These are phyloP conservation scores for Xanthoconium stramineum DNA, from an alignment of 768 basidiomycete genomes.

Conservation along the genomic window DNA sequence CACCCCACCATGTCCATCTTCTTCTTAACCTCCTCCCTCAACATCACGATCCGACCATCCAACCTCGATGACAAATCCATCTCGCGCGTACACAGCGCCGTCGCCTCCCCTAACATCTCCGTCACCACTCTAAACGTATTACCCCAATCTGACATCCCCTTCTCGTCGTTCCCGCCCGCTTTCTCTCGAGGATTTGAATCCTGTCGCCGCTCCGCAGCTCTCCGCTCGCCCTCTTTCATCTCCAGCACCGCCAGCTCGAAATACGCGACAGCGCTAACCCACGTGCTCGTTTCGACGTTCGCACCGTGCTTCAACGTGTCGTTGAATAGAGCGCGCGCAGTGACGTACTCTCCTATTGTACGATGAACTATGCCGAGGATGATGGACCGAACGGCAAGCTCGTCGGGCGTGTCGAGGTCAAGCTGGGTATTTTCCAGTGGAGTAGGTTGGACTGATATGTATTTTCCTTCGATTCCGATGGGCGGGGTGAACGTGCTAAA, in stretches of 20 bases:
- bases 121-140: conserved; percentile 45
- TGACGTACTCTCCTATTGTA: conserved; percentile 44
- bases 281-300: conserved; percentile 50
- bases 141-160: conserved; percentile 39
- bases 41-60: conserved; percentile 67
- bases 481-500: conserved; percentile 50
- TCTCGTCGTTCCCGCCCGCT: conserved; percentile 7
- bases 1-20: conserved; percentile 51
- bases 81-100: conserved; percentile 45
- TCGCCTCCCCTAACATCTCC: conserved; percentile 50
- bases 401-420: conserved; percentile 68
- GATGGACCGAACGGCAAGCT: conserved; percentile 64
- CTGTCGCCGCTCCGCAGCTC: conserved; percentile 32
- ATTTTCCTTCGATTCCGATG: conserved; percentile 31
- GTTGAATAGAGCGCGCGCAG: conserved; percentile 46
- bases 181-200: background rate
- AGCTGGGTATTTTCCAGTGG: background rate
- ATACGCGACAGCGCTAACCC: conserved; percentile 63
- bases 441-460: conserved; percentile 13
- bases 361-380: conserved; percentile 67
- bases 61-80: conserved; percentile 64
- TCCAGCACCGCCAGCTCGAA: conserved; percentile 74
- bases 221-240: conserved; percentile 54
- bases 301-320: conserved; percentile 47
- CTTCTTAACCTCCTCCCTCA: conserved; percentile 63